These are phyloP conservation scores for Orbilia javanica DNA, from an alignment of 2,329 filamentous ascomycete genomes.

Conservation along the genomic window DNA sequence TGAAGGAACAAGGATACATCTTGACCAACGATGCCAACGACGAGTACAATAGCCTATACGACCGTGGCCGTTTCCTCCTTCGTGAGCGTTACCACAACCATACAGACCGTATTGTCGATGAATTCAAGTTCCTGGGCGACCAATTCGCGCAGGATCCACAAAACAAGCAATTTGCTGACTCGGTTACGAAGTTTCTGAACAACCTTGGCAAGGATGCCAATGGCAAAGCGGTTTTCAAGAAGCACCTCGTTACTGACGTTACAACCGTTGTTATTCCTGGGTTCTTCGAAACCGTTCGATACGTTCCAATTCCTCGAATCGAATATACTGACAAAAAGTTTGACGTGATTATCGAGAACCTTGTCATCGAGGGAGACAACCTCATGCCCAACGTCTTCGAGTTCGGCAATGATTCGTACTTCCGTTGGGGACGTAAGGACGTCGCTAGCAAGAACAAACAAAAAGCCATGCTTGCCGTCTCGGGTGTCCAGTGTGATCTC, in stretches of 20 bases:
- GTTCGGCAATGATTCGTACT: conserved; percentile 90
- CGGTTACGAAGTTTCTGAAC: conserved; percentile 85
- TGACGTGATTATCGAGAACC: conserved; percentile 91
- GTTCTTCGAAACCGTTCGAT: conserved; percentile 85
- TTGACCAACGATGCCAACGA: conserved; percentile 82
- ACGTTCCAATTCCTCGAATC: conserved; percentile 92
- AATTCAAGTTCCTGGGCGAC: conserved; percentile 87
- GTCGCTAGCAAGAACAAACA: conserved; percentile 84
- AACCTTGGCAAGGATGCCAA: conserved; percentile 89
- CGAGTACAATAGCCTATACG: conserved; percentile 87
- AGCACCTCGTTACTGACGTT: conserved; percentile 88
- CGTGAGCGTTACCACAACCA: conserved; percentile 88
- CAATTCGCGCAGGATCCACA: conserved; percentile 90
- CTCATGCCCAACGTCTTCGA: conserved; percentile 93
- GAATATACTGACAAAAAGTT: conserved; percentile 88
- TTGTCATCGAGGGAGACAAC: conserved; percentile 96
- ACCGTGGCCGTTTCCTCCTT: conserved; percentile 85
- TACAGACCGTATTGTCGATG: conserved; percentile 86
- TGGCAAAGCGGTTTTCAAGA: conserved; percentile 91
- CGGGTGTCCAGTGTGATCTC: conserved; percentile 92
- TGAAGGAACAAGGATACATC: conserved; percentile 91
- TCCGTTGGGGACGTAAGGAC: conserved; percentile 93
- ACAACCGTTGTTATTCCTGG: conserved; percentile 86
- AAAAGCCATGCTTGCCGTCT: conserved; percentile 84
- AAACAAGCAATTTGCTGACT: conserved; percentile 82